Conservation (phyloP, 169 alveolate species). For the Ichthyophthirius multifiliis region DNA sequence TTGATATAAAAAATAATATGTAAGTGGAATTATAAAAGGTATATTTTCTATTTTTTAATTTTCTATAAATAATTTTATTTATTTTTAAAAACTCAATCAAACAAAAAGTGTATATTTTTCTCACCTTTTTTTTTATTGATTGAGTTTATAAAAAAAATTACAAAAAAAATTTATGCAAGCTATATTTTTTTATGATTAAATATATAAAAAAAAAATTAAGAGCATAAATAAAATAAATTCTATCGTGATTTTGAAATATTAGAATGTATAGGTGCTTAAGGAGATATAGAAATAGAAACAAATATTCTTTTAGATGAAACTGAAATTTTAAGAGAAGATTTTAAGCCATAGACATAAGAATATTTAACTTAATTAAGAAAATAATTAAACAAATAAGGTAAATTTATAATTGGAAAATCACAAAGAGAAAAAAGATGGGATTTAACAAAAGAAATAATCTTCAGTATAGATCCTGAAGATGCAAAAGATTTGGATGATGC, state of each 20-base stretch:
- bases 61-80: background rate
- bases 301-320: constrained; percentile 51
- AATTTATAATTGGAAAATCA: constrained; percentile 52
- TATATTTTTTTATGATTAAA: background rate
- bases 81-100: background rate
- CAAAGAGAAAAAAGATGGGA: constrained; percentile 67
- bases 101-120: background rate
- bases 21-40: background rate
- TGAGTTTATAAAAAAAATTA: background rate
- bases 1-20: background rate
- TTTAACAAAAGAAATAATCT: constrained; percentile 68
- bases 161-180: background rate
- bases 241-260: constrained; percentile 21
- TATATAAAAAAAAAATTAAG: background rate
- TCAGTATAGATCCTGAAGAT: constrained; percentile 80
- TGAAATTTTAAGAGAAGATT: constrained; percentile 54
- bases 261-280: constrained; percentile 69
- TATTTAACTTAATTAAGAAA: constrained; percentile 44
- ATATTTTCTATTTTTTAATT: background rate
- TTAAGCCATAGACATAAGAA: constrained; percentile 48
- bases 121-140: background rate
- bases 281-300: constrained; percentile 78
- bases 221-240: background rate
- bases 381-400: constrained; percentile 41
- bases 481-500: constrained; percentile 89